Conservation (phyloP, 2,329 filamentous ascomycete species). For the Fusarium nodosum region DNA sequence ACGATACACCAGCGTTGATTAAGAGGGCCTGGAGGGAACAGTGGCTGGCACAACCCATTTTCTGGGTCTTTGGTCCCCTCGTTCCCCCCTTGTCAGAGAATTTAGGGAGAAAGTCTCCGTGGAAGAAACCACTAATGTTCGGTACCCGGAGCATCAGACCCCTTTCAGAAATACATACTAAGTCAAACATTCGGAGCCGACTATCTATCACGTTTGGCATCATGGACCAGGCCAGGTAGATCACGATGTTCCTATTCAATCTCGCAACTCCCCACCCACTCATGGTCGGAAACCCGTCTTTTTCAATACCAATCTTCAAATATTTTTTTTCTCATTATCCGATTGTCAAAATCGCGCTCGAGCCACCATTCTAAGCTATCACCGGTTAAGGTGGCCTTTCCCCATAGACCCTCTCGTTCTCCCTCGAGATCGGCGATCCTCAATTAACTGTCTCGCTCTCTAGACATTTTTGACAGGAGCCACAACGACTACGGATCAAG, state of each 20-base stretch:
- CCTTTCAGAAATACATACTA: slow-evolving; percentile 2
- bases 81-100: slow-evolving; percentile 2
- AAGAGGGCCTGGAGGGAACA: slow-evolving; percentile 5
- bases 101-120: slow-evolving; percentile 21
- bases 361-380: slow-evolving; percentile 34
- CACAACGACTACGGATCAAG: slow-evolving; percentile 13
- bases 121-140: slow-evolving; percentile 10
- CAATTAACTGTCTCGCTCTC: slow-evolving; percentile 23
- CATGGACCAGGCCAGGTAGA: not conserved
- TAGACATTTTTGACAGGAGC: slow-evolving; percentile 25
- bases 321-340: slow-evolving; percentile 11
- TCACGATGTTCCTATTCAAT: not conserved
- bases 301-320: not conserved
- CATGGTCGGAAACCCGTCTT: not conserved
- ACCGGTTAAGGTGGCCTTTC: slow-evolving; percentile 19
- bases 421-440: slow-evolving; percentile 46
- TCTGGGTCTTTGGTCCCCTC: slow-evolving; percentile 12
- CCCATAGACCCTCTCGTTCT: slow-evolving; percentile 33
- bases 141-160: slow-evolving; percentile 1
- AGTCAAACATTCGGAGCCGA: slow-evolving; percentile 27
- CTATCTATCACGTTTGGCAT: not conserved
- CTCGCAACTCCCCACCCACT: not conserved
- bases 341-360: slow-evolving; percentile 27
- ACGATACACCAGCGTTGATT: slow-evolving; percentile 21
- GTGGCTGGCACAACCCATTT: slow-evolving; percentile 29